Base-by-base conservation (phyloP, 768 basidiomycete species). In the Termitomyces heimii region DNA sequence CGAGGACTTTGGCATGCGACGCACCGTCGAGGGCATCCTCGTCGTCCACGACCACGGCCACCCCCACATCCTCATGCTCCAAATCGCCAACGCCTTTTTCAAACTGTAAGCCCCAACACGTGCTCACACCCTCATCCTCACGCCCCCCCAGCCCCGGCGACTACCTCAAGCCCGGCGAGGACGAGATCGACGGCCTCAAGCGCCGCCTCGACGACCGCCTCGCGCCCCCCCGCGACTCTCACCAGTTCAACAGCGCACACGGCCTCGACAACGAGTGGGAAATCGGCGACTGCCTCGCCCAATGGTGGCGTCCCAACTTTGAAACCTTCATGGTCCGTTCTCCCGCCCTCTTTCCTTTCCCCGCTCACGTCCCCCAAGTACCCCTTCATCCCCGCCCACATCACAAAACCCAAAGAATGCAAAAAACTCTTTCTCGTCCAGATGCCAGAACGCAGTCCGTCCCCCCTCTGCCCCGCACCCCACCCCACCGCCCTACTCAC, bases 51-150 rank as follows among this genome's bases (percentile, higher is more conserved):
- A 98, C 69, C 95, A 98, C 64, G 96, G 95, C 0, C 93, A 96
- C 67, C 95, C 96, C 1, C 96, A 99, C 66, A 93, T 98, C 60
- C 84, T 99, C 62, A 94, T 98, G 88, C 82, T 98, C 5, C 97
- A 98, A 68, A 97, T 99, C 68, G 97, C 95, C 22, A 98, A 97
- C 70, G 94, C 94, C 16, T 99, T 98, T 73, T 98, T 98, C 82
- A 98, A 98, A 72, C 84, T 99, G 93, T 94, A 65, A 65, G 89
- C 77, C n/a, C 18, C 31, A 6, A 7, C 5, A 5, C 6, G 7
- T 4, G 35, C 35, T 2, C 35, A 6, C 39, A 5, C 7, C 18
- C 29, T 9, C n/a, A 3, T 4, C 24, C 24, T 20, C n/a, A 7
- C n/a, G 4, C 55, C 43, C 46, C 45, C 12, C 31, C 57, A 95